A percentile compares a stretch with the other conserved stretches of the same genome.
These are phyloP conservation scores for Mycothermus thermophilus DNA, from an alignment of 495 filamentous ascomycete genomes.

Conservation along the genomic window DNA sequence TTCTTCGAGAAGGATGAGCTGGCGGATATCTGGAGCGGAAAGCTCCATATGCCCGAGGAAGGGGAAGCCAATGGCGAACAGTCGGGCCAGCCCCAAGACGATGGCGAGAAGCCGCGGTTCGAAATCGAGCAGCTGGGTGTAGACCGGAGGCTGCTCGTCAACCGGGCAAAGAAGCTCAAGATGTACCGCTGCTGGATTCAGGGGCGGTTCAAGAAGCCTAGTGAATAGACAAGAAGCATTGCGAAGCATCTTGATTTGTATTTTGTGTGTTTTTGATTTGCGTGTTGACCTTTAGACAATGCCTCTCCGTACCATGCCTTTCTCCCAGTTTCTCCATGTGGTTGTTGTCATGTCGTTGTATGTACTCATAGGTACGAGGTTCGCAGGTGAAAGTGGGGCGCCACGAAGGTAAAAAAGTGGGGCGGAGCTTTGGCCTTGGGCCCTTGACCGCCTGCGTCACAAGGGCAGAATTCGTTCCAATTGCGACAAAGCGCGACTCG, in stretches of 20 bases:
- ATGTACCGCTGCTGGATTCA: conserved; percentile 99
- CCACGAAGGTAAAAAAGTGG: too few species aligned
- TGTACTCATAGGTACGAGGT: too few species aligned
- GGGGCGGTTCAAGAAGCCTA: conserved; percentile 67
- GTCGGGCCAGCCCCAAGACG: conserved; percentile 8
- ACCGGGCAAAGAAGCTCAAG: conserved; percentile 76
- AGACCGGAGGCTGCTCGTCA: conserved; percentile 81
- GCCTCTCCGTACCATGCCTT: too few species aligned
- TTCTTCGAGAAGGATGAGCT: conserved; percentile 88
- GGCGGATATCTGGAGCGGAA: conserved; percentile 57
- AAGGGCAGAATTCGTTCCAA: conserved; percentile 6
- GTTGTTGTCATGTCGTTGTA: too few species aligned
- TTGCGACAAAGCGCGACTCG: conserved; percentile 9
- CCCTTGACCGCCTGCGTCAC: conserved; percentile 6
- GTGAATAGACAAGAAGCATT: conserved; percentile 31
- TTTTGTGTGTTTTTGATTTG: too few species aligned
- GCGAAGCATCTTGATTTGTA: too few species aligned
- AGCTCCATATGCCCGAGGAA: conserved; percentile 7
- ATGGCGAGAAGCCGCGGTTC: too few species aligned
- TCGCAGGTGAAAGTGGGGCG: too few species aligned
- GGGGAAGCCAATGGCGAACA: conserved; percentile 12
- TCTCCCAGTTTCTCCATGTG: background rate
- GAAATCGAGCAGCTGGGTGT: conserved; percentile 63
- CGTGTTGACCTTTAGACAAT: too few species aligned
- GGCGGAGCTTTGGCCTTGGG: too few species aligned